Evolutionary conservation across 352 stramenopile species (phyloP), one percentile per base, ranked within the genome.

Genomic region (Globisporangium lucens): DNA sequence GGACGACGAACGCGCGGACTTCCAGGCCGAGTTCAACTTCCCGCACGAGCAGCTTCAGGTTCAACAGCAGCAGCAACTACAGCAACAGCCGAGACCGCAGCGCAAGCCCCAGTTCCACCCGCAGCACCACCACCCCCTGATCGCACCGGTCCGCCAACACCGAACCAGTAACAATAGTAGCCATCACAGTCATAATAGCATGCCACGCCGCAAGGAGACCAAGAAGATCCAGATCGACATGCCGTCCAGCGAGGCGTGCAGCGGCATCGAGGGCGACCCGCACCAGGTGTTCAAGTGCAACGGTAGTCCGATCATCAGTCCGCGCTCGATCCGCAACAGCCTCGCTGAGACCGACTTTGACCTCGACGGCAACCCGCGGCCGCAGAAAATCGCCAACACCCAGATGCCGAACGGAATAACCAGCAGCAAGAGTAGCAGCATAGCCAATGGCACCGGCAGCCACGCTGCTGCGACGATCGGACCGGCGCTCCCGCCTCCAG

Each of bases 321-420:
- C 84, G n/a, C 69, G 82, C 1, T 82, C 79, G 13, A 90, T 91
- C 69, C 79, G 78, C 57, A 86, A 88, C 65, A 88, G 76, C 22
- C 72, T 91, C 24, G 75, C 77, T 10, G 83, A 90, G 62, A 74
- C 81, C 30, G 74, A 85, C 56, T 83, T 78, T 53, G 79, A 77
- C 20, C 61, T 84, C 20, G 72, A 89, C 22, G 75, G 72, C 29
- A 80, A 85, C 64, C 59, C 76, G 1, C 65, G 76, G 33, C 71
- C 74, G n/a, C 64, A 71, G 46, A 79, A 79, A 27, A 59, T 67
- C 3, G 66, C 69, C 8, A 67, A 71, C 38, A 72, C 62, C 9
- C 65, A 68, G 62, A 56, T 43, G 43, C 3, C 8, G 29, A 63
- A 51, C 27, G 41, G 47, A 33, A 24, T 15, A 12, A 56, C 10